Percentiles rank a stretch among this genome's conserved stretches.
Conservation (phyloP, 1,284 basidiomycete genomes). For the Mycena citricolor region DNA sequence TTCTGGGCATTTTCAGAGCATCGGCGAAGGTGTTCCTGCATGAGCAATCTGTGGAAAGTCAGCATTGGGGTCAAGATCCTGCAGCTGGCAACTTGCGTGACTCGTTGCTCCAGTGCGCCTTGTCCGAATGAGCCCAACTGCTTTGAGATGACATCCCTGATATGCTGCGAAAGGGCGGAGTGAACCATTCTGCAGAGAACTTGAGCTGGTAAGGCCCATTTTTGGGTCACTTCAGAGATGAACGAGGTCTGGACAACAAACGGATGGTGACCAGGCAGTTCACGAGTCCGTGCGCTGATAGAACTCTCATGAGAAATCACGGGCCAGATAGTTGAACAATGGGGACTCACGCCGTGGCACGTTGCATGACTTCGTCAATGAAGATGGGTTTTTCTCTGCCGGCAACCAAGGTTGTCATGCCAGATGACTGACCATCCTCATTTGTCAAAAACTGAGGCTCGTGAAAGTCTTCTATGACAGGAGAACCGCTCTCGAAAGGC, state of each 20-base stretch:
- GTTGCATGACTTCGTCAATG: conserved; percentile 54
- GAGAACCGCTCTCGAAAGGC: conserved; percentile 43
- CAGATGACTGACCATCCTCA: conserved; percentile 1
- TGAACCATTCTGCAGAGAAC: conserved; percentile 49
- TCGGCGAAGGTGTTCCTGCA: conserved; percentile 47
- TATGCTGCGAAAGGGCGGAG: conserved; percentile 37
- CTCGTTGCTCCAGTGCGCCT: conserved; percentile 49
- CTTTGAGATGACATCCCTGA: conserved; percentile 40
- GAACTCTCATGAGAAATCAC: too few relatives aligned
- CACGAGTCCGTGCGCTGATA: conserved; percentile 69
- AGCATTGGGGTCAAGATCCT: neutral
- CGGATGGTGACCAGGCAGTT: conserved; percentile 65
- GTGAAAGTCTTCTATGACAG: conserved; percentile 13
- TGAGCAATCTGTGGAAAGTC: conserved; percentile 43
- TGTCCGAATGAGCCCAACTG: conserved; percentile 56
- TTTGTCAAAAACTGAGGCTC: conserved; percentile 2
- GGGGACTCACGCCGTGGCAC: conserved; percentile 46
- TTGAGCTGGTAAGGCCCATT: conserved; percentile 52
- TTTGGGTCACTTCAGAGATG: conserved; percentile 43
- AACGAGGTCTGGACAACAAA: conserved; percentile 56
- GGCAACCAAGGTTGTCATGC: neutral
- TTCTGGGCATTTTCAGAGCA: conserved; percentile 40
- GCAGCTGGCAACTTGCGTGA: conserved; percentile 43
- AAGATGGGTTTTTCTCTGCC: conserved; percentile 37
- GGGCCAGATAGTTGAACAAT: too few relatives aligned